Evolutionary conservation across 805 yeast genomes (phyloP).

Genomic region (Kodamaea laetipori): DNA sequence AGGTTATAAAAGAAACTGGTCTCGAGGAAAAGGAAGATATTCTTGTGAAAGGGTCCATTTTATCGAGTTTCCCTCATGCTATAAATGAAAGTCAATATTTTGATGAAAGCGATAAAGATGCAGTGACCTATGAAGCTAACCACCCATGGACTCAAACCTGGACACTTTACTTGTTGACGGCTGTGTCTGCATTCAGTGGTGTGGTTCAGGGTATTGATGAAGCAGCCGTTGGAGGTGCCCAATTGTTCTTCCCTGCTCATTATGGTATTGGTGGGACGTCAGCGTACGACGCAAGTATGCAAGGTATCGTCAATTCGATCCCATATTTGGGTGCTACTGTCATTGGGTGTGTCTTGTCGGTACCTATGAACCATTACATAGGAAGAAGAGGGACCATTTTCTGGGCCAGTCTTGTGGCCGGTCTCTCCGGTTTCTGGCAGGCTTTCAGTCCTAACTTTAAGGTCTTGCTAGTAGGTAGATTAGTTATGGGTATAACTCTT

Average conservation of each 20-base stretch:
- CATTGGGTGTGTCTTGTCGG: constrained; percentile 13
- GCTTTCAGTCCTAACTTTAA: constrained; percentile 16
- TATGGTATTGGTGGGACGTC: constrained; percentile 17
- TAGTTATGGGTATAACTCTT: constrained; percentile 18
- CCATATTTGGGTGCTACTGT: constrained; percentile 18
- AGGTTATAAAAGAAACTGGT: background rate
- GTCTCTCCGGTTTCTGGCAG: constrained; percentile 18
- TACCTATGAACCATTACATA: constrained; percentile 10
- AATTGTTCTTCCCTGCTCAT: constrained; percentile 12
- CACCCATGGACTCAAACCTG: constrained; percentile 6
- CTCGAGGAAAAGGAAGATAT: background rate
- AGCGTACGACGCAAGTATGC: constrained; percentile 16
- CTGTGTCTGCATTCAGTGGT: constrained; percentile 13
- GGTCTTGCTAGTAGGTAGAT: constrained; percentile 16
- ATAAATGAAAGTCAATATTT: background rate
- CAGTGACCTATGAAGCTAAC: background rate
- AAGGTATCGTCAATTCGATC: constrained; percentile 16
- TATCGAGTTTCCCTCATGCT: constrained; percentile 4
- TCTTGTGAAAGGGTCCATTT: constrained; percentile 7
- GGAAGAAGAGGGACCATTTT: constrained; percentile 18
- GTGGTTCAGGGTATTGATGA: constrained; percentile 19
- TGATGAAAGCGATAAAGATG: background rate
- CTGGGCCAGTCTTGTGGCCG: constrained; percentile 15
- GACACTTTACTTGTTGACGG: constrained; percentile 6
- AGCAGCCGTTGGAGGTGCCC: constrained; percentile 22